Base-by-base conservation (phyloP, 2,329 filamentous ascomycete genomes). In the Torrubiella hemipterigena region DNA sequence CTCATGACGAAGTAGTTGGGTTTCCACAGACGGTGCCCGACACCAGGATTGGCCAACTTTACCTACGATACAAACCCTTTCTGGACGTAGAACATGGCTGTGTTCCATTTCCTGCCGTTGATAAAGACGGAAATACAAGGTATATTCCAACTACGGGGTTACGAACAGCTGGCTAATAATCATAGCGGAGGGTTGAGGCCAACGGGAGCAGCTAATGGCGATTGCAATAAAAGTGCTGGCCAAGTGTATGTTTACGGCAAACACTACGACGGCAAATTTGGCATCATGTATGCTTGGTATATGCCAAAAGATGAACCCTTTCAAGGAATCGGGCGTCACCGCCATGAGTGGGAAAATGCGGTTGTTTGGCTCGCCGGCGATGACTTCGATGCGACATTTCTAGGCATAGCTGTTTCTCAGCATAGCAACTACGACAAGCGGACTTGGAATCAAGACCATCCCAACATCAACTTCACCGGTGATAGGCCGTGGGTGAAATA, bases 21-120 rank as follows among this genome's bases (percentile, higher is more conserved):
- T 26, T 15, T 13, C 24, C 24, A 4, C 13, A 26, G 11, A 26
- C 14, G 24, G 24, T 26, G 5, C 24, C 24, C 4, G 24, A 13
- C 4, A n/a, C n/a, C n/a, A 26, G 17, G 24, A 35, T 40, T 9
- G 46, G 48, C 18, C 29, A 32, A n/a, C 37, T 49, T 23, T 48
- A 50, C 23, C 37, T 42, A 26, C 50, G 46, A 39, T 51, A 46
- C 36, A 43, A 50, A 35, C 51, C 50, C 8, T 41, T 42, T 27
- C 44, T 55, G 6, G 40, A 48, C 9, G 64, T 76, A 5, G 58
- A 61, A 13, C 68, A 69, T 41, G 73, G 73, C 27, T 78, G 73
- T 38, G 72, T 76, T 12, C 69, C 73, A 0, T 78, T 72, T 42
- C 70, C 73, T 1, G 73, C 65, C 2, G 72, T 78, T 2, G 65